Evolutionary conservation across 2,329 filamentous ascomycete genomes (phyloP).

Genomic region (Chaetomium strumarium): DNA sequence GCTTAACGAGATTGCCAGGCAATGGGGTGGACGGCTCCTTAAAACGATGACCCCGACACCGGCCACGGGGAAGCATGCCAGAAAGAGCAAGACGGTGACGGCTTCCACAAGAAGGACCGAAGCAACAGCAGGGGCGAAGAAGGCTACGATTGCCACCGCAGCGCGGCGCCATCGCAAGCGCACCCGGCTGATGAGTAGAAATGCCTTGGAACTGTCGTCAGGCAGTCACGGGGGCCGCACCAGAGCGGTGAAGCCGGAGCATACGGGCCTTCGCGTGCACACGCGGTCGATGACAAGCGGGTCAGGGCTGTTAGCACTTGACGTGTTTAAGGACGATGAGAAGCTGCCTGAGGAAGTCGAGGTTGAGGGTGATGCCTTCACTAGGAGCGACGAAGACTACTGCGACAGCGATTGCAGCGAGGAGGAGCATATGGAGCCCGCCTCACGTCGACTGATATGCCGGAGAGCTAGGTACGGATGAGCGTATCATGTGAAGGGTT

Average conservation of each 20-base stretch:
- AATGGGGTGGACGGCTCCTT: slow-evolving; percentile 20
- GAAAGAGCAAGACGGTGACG: neutral
- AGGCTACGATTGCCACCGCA: neutral
- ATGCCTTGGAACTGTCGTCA: neutral
- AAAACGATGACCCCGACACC: neutral
- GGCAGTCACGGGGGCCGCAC: neutral
- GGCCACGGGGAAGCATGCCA: neutral
- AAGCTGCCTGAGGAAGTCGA: slow-evolving; percentile 2
- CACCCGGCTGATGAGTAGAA: neutral
- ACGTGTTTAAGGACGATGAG: no score
- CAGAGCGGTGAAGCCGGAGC: neutral
- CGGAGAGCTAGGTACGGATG: neutral
- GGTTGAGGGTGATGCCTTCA: slow-evolving; percentile 5
- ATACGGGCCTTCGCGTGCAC: neutral
- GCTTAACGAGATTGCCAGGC: slow-evolving; percentile 19
- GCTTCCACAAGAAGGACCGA: neutral
- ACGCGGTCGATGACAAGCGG: neutral
- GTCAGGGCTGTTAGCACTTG: neutral
- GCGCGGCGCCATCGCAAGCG: neutral
- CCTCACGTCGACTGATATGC: neutral
- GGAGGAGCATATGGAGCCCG: slow-evolving; percentile 7
- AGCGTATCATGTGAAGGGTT: neutral
- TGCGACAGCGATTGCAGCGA: slow-evolving; percentile 4
- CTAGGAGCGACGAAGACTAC: slow-evolving; percentile 4
- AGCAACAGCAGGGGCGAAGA: neutral